Evolutionary conservation across 2,329 filamentous ascomycete genomes (phyloP).

Genomic region (Penicillium oxalicum): DNA sequence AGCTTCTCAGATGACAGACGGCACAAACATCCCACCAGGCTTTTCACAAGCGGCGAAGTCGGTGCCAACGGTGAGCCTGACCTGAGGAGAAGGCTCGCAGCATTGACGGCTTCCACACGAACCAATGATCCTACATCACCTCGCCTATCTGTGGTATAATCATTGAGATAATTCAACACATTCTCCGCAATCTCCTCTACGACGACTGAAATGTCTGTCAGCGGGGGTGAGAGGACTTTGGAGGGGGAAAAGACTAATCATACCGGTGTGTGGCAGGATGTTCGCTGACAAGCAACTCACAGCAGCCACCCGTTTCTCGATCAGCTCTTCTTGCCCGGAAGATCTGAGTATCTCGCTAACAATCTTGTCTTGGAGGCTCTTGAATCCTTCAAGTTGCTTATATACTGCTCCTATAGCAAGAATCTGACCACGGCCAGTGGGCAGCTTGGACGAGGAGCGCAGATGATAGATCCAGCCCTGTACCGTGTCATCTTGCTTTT

Average conservation of each 20-base stretch:
- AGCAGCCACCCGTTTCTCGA: slow-evolving; percentile 38
- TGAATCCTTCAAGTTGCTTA: slow-evolving; percentile 23
- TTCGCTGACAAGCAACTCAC: slow-evolving; percentile 35
- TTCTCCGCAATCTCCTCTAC: slow-evolving; percentile 24
- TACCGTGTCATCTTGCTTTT: slow-evolving; percentile 31
- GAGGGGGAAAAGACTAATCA: not conserved
- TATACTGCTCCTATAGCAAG: slow-evolving; percentile 38
- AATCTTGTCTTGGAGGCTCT: slow-evolving; percentile 24
- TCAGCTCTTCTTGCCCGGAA: slow-evolving; percentile 32
- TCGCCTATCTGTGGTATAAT: slow-evolving; percentile 84
- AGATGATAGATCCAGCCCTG: slow-evolving; percentile 38
- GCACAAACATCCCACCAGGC: slow-evolving; percentile 43
- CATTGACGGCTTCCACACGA: slow-evolving; percentile 69
- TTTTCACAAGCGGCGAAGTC: slow-evolving; percentile 17
- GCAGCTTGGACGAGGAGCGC: slow-evolving; percentile 30
- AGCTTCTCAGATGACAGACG: slow-evolving; percentile 82
- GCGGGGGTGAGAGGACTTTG: slow-evolving; percentile 5
- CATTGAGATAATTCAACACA: slow-evolving; percentile 54
- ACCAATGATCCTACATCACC: slow-evolving; percentile 88
- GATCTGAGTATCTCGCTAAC: slow-evolving; percentile 31
- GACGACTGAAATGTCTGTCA: slow-evolving; percentile 23
- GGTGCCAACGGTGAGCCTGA: slow-evolving; percentile 9
- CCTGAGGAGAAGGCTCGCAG: slow-evolving; percentile 44
- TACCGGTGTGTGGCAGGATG: slow-evolving; percentile 36
- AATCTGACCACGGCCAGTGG: slow-evolving; percentile 41